Percentiles rank a stretch among this genome's conserved stretches.
phyloP scores from a whole-genome alignment of 768 basidiomycete genomes.

The Guyanaporus albipodus region DNA sequence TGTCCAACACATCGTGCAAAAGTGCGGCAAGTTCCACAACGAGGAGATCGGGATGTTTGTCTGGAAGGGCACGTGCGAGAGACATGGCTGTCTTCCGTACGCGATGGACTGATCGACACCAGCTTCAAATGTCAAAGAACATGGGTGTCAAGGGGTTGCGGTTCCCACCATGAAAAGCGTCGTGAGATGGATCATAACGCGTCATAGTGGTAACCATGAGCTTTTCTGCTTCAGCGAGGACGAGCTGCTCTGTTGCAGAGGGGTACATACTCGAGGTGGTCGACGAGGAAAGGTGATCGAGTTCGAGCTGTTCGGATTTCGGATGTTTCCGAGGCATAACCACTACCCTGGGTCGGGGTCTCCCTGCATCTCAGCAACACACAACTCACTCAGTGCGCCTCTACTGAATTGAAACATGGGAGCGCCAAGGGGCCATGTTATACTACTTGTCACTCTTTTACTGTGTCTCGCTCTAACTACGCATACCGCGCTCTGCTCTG shows the following conservation, averaged over 20 bases:
- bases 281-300: background rate
- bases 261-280: slow-evolving; percentile 37
- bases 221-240: slow-evolving; percentile 57
- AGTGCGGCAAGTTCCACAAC: slow-evolving; percentile 83
- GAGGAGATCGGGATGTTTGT: slow-evolving; percentile 59
- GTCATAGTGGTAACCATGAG: slow-evolving; percentile 74
- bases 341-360: background rate
- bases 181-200: slow-evolving; percentile 77
- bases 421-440: slow-evolving; percentile 10
- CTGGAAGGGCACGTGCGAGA: slow-evolving; percentile 49
- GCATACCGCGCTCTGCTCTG: slow-evolving; percentile 17
- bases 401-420: slow-evolving; percentile 18
- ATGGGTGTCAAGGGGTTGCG: background rate
- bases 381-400: slow-evolving; percentile 3
- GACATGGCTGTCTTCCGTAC: slow-evolving; percentile 74
- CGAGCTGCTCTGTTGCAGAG: slow-evolving; percentile 45
- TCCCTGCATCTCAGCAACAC: background rate
- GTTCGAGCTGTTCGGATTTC: slow-evolving; percentile 23
- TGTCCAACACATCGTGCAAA: slow-evolving; percentile 84
- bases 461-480: slow-evolving; percentile 26
- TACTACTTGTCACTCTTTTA: slow-evolving; percentile 44
- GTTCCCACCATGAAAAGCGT: slow-evolving; percentile 66
- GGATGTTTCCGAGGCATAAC: slow-evolving; percentile 16
- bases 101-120: slow-evolving; percentile 60
- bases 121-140: slow-evolving; percentile 1